Conservation (phyloP, 2,329 filamentous ascomycete species). For the Cladophialophora exuberans region DNA sequence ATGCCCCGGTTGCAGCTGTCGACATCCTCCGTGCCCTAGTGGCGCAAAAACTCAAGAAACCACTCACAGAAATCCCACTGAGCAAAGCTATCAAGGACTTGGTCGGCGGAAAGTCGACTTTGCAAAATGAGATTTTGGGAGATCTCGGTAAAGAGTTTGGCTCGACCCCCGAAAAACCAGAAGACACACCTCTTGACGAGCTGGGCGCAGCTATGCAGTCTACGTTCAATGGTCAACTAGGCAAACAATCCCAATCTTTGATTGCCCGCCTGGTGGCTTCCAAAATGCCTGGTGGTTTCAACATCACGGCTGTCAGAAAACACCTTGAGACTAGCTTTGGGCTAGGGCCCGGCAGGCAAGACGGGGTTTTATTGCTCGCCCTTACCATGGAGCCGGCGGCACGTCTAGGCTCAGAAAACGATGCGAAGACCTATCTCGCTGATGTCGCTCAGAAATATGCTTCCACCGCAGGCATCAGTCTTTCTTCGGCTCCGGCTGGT, state of each 20-base stretch:
- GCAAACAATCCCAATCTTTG: constrained; percentile 92
- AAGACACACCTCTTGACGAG: constrained; percentile 96
- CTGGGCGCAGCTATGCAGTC: constrained; percentile 93
- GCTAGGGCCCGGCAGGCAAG: constrained; percentile 81
- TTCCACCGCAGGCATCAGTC: constrained; percentile 75
- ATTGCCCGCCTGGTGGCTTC: constrained; percentile 95
- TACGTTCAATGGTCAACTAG: constrained; percentile 97
- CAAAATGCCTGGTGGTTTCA: constrained; percentile 99
- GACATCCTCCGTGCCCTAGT: constrained; percentile 89
- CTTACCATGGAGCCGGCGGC: constrained; percentile 90
- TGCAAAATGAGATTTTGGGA: constrained; percentile 98
- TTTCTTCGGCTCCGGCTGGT: constrained; percentile 72
- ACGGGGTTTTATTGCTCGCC: constrained; percentile 83
- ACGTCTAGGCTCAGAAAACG: constrained; percentile 83
- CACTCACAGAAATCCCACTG: constrained; percentile 81
- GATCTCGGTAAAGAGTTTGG: constrained; percentile 98
- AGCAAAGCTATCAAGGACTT: constrained; percentile 98
- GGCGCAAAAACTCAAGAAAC: constrained; percentile 97
- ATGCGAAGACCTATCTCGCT: constrained; percentile 92
- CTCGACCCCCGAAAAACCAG: constrained; percentile 95
- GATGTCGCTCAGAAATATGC: constrained; percentile 90
- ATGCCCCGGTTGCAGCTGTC: constrained; percentile 83
- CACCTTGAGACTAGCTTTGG: constrained; percentile 95
- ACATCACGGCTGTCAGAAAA: constrained; percentile 93
- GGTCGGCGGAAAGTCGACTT: constrained; percentile 96